A percentile compares a stretch with the other conserved stretches of the same genome.
These are phyloP conservation scores for Saccharomycopsis schoenii DNA, from an alignment of 805 yeast genomes.

Conservation along the genomic window DNA sequence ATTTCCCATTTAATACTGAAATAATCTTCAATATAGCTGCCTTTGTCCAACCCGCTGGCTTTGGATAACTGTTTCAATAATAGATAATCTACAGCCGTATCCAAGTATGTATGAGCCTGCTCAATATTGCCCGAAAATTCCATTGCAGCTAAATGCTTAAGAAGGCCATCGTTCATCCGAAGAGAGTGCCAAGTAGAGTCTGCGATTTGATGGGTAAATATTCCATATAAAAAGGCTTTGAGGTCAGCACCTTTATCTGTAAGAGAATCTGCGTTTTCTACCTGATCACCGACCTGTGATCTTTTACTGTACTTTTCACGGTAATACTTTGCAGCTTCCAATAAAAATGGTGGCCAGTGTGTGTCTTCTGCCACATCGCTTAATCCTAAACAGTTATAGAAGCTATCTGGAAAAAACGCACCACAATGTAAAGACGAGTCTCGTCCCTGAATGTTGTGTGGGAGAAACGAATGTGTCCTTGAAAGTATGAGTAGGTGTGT, in stretches of 20 bases:
- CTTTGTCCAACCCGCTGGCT: constrained; percentile 12
- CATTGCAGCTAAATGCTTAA: constrained; percentile 36
- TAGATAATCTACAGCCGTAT: constrained; percentile 57
- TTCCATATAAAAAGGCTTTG: constrained; percentile 48
- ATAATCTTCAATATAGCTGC: constrained; percentile 11
- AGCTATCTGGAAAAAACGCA: constrained; percentile 60
- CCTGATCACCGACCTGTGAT: neutral
- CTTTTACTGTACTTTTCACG: constrained; percentile 19
- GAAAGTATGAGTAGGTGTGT: constrained; percentile 31
- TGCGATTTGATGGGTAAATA: constrained; percentile 51
- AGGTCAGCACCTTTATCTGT: constrained; percentile 22
- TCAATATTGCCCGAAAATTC: constrained; percentile 45
- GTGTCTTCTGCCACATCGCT: constrained; percentile 48
- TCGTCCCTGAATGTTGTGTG: constrained; percentile 26
- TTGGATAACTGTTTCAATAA: constrained; percentile 29
- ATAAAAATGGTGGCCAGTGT: constrained; percentile 63
- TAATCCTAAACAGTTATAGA: constrained; percentile 47
- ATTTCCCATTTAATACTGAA: constrained; percentile 30
- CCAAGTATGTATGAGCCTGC: constrained; percentile 45
- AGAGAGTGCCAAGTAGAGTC: constrained; percentile 65
- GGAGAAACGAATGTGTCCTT: constrained; percentile 25
- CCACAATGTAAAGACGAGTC: constrained; percentile 40
- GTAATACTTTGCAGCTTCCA: constrained; percentile 36
- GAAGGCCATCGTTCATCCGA: constrained; percentile 40
- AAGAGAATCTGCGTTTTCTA: neutral